Conservation (phyloP, 192 early-diverging fungal genomes). For the Rhizophagus prolifer region DNA sequence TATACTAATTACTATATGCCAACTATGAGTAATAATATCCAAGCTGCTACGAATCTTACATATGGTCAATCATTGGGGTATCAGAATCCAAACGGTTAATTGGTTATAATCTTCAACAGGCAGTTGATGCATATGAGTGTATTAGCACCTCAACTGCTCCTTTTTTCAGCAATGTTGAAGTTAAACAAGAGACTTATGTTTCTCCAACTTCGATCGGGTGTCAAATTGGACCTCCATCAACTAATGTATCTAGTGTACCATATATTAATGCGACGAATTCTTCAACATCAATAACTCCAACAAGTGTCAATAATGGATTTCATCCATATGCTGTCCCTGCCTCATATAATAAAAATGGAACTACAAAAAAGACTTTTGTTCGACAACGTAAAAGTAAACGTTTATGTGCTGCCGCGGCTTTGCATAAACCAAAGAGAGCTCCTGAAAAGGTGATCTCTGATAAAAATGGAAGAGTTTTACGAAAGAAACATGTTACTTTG, state of each 20-base stretch:
- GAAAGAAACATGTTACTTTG: conserved; percentile 18
- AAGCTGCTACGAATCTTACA: neutral
- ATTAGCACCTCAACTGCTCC: neutral
- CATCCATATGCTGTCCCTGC: neutral
- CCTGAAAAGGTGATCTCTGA: neutral
- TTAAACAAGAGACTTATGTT: neutral
- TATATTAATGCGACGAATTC: neutral
- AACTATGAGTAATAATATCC: neutral
- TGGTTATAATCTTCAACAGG: neutral
- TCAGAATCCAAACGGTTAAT: neutral
- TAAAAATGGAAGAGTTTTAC: neutral
- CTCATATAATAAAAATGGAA: neutral
- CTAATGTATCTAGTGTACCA: neutral
- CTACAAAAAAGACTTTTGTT: neutral
- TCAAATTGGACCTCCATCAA: neutral
- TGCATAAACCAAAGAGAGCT: neutral
- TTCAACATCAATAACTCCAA: neutral
- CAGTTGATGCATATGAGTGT: neutral
- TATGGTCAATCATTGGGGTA: neutral
- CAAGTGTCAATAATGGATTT: neutral
- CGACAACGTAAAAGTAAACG: neutral
- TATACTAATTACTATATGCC: neutral
- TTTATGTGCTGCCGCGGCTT: neutral
- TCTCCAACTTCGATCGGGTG: neutral
- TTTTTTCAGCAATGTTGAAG: neutral